Base-by-base conservation (phyloP, 2,329 filamentous ascomycete genomes). In the Diplodia intermedia region DNA sequence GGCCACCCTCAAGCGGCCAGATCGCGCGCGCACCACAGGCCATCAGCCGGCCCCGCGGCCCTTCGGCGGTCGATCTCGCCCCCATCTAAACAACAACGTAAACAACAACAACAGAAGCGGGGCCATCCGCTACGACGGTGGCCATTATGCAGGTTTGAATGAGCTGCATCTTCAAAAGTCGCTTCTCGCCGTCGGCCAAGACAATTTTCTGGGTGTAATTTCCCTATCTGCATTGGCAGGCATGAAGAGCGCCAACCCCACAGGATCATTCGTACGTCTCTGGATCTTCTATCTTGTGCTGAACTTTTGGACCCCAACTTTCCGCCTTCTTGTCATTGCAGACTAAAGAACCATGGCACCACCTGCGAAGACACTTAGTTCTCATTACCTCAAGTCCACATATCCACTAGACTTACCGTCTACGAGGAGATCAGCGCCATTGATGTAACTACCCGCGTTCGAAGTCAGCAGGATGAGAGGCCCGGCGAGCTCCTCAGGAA, bases 381-480 rank as follows among this genome's bases (percentile, higher is more conserved):
- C 18, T 43, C 14, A 31, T 14, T 47, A n/a, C 7, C 7, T 20
- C 33, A 23, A 7, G 43, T 11, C 12, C 33, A 20, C 23, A 4
- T 6, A 18, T n/a, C 18, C 43, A 31, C 4, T 9, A 33, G 15
- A 53, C 67, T 65, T 50, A 18, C 89, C 89, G 75, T 91, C 89
- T 56, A 90, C 84, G 40, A 90, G 79, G 69, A 91, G 82, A 79
- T 91, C 89, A 6, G 86, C 82, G 3, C 89, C 89, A 71, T 85
- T 91, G n/a, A 92, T 85, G 78, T 91, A 92, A 38, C 82, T 86
- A 20, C 89, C 88, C 1, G 87, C 87, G 70, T 81, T 81, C 71
- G 88, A 89, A 36, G 84, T 84, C 53, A 91, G 77, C 73, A 90
- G 77, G 4, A 91, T 82, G 8, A 91, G 79, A 1, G 85, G 83